Percentiles rank a stretch among this genome's conserved stretches.
Evolutionary conservation across 1,139 yeast species (phyloP).

Genomic region (Kluyveromyces marxianus): DNA sequence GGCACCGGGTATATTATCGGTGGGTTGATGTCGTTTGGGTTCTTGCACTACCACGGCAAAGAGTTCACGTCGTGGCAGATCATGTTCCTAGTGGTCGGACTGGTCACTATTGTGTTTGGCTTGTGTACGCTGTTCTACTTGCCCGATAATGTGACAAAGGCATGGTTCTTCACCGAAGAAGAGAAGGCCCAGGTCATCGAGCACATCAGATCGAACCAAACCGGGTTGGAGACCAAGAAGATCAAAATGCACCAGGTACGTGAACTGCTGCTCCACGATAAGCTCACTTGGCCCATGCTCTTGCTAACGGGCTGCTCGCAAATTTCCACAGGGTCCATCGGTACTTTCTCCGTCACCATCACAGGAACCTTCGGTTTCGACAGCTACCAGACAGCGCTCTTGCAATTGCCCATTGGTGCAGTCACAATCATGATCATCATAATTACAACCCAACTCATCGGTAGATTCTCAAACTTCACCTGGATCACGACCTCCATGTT

Average conservation of each 20-base stretch:
- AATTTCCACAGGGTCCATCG: slow-evolving; percentile 40
- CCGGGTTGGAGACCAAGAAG: slow-evolving; percentile 50
- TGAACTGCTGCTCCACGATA: slow-evolving; percentile 35
- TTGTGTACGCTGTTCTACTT: slow-evolving; percentile 37
- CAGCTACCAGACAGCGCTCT: slow-evolving; percentile 33
- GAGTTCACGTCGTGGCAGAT: slow-evolving; percentile 41
- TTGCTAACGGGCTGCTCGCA: slow-evolving; percentile 32
- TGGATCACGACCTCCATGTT: slow-evolving; percentile 27
- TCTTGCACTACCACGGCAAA: slow-evolving; percentile 32
- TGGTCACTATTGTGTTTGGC: slow-evolving; percentile 45
- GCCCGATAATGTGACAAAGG: slow-evolving; percentile 49
- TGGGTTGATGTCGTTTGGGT: slow-evolving; percentile 47
- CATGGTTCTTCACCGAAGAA: slow-evolving; percentile 43
- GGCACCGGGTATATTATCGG: slow-evolving; percentile 52
- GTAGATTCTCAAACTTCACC: slow-evolving; percentile 26
- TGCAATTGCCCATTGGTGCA: slow-evolving; percentile 43
- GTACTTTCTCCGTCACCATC: slow-evolving; percentile 42
- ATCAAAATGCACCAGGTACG: slow-evolving; percentile 47
- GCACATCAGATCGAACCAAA: slow-evolving; percentile 42
- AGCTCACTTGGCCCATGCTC: slow-evolving; percentile 43
- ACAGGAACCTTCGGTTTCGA: slow-evolving; percentile 42
- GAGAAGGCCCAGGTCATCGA: slow-evolving; percentile 48
- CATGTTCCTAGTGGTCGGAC: slow-evolving; percentile 43
- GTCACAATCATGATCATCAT: slow-evolving; percentile 32
- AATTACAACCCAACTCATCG: slow-evolving; percentile 27